A percentile compares a stretch with the other conserved stretches of the same genome.
phyloP scores from a whole-genome alignment of 1,284 basidiomycete genomes.

The Cutaneotrichosporon cyanovorans region DNA sequence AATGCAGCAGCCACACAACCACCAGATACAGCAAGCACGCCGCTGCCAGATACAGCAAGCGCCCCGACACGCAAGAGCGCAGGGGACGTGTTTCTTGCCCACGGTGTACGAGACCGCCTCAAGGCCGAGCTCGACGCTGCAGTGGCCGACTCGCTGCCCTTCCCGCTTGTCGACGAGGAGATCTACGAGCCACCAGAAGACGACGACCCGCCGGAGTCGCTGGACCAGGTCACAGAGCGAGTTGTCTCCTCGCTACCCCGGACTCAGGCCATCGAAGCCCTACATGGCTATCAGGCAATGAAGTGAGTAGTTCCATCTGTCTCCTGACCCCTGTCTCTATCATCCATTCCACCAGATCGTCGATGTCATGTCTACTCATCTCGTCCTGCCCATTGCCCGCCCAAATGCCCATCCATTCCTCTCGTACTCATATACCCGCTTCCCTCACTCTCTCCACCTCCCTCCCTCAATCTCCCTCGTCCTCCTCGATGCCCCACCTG shows the following conservation, averaged over 20 bases:
- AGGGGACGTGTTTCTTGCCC: constrained; percentile 40
- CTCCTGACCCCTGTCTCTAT: no score
- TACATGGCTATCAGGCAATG: constrained; percentile 38
- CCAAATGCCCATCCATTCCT: no score
- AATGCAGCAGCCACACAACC: background rate
- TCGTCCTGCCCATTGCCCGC: no score
- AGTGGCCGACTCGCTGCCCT: constrained; percentile 16
- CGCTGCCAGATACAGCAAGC: background rate
- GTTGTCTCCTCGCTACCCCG: constrained; percentile 34
- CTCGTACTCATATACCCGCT: no score
- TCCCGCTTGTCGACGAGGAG: constrained; percentile 41
- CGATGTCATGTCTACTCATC: no score
- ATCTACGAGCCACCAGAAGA: constrained; percentile 42
- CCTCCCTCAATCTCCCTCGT: no score
- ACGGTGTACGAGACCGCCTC: constrained; percentile 30
- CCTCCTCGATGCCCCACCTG: no score
- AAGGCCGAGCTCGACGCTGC: constrained; percentile 16
- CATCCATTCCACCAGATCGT: no score
- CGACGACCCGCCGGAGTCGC: constrained; percentile 31
- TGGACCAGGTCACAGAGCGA: constrained; percentile 37
- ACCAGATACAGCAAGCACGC: background rate
- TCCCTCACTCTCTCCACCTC: no score
- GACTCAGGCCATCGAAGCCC: constrained; percentile 42
- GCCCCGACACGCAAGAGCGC: constrained; percentile 16
- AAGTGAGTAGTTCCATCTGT: constrained; percentile 25